These are phyloP conservation scores for Cyclospora cayetanensis DNA, from an alignment of 169 alveolate species.

Conservation along the genomic window DNA sequence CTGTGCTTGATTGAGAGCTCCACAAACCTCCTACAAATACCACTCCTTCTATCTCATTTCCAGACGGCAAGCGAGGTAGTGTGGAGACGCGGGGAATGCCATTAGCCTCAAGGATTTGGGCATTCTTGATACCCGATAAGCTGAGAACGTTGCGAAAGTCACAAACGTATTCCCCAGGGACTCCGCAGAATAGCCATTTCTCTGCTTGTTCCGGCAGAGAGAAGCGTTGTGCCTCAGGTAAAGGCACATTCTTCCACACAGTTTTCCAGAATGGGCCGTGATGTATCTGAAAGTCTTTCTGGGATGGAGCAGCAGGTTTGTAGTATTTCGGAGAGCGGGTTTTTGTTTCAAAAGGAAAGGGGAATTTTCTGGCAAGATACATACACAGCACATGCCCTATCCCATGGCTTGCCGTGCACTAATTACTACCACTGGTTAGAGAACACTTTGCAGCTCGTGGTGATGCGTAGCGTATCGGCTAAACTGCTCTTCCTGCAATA, in stretches of 20 bases:
- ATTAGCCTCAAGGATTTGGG: background rate
- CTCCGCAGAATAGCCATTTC: slow-evolving; percentile 57
- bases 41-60: background rate
- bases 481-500: no score
- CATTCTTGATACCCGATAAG: background rate
- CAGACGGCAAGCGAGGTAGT: background rate
- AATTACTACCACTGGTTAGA: no score
- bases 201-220: background rate
- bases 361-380: slow-evolving; percentile 7
- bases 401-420: no score
- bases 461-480: no score
- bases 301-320: background rate
- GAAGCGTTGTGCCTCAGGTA: background rate
- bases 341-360: background rate
- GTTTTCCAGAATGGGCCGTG: slow-evolving; percentile 20
- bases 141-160: background rate
- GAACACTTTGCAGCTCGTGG: no score
- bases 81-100: background rate
- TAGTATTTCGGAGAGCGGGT: background rate
- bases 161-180: slow-evolving; percentile 7
- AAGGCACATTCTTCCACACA: background rate
- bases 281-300: background rate
- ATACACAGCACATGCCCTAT: background rate
- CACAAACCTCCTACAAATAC: slow-evolving; percentile 52
- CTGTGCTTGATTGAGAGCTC: background rate